Evolutionary conservation across 1,284 basidiomycete species (phyloP), one percentile per base, ranked within the genome.

Genomic region (Lignosus rhinocerotis): DNA sequence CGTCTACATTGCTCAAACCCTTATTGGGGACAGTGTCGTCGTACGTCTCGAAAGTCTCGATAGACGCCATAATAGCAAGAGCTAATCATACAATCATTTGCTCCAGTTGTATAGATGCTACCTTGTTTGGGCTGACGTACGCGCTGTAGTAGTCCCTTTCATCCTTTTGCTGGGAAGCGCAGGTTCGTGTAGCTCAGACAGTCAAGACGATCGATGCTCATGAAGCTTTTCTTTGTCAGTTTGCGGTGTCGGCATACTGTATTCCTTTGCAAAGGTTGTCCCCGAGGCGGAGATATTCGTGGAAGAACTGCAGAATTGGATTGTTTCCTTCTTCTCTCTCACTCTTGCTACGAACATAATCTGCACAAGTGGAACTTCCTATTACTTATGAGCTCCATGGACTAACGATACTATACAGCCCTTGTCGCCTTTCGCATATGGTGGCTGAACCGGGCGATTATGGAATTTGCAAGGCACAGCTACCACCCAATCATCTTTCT

Each of bases 341-440:
- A 75, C 75, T 16, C 67, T 77, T 21, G 64, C 70, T 14, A 74
- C 72, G 17, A 77, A 76, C 61, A 63, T 75, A 44, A 69, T 70
- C 21, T 75, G 73, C 57, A 76, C 75, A 25, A 55, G 74, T 75
- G 33, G 16, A 53, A 14, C 16, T n/a, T n/a, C n/a, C 10, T 19
- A 43, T 11, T 1, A 9, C 8, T 39, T 14, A 11, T 21, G 49
- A 4, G 21, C 30, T 34, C 32, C 2, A 6, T n/a, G 14, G 30
- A 17, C 33, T 33, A 11, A 16, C 21, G 19, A 12, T 21, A 17
- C 16, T 25, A 2, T 25, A 25, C 32, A 76, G 75, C 60, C 16
- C 70, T 76, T 6, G 67, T 76, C 25, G 76, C 75, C 9, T 63
- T 64, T 19, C 68, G 73, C 12, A 75, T 78, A n/a, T 76, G 75